Conservation (phyloP, 2,329 filamentous ascomycete species). For the Fusarium mundagurra region DNA sequence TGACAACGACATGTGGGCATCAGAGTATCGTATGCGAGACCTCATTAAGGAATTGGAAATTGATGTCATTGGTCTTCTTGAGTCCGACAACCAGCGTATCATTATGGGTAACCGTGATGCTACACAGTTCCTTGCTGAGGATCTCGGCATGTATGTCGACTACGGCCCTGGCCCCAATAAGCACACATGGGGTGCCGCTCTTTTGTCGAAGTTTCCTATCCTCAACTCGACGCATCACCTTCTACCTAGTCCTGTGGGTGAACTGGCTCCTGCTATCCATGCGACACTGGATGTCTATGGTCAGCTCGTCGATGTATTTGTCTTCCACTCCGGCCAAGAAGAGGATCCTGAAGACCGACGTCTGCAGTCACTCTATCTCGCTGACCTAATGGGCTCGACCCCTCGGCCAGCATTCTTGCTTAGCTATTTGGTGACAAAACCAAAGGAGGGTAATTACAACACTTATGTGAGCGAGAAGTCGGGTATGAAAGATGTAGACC, state of each 20-base stretch:
- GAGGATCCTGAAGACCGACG: slow-evolving; percentile 93
- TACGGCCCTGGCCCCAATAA: slow-evolving; percentile 98
- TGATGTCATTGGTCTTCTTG: slow-evolving; percentile 95
- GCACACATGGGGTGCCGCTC: slow-evolving; percentile 94
- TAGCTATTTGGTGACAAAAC: slow-evolving; percentile 91
- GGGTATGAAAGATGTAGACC: slow-evolving; percentile 95
- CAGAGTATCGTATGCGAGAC: slow-evolving; percentile 92
- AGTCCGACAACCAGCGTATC: slow-evolving; percentile 93
- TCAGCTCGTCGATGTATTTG: slow-evolving; percentile 88
- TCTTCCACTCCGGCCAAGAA: slow-evolving; percentile 98
- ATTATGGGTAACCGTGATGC: slow-evolving; percentile 99
- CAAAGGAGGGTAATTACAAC: slow-evolving; percentile 93
- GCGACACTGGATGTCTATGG: slow-evolving; percentile 96
- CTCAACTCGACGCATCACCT: slow-evolving; percentile 96
- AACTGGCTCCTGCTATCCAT: slow-evolving; percentile 94
- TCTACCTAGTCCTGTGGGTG: slow-evolving; percentile 90
- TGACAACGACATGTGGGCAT: slow-evolving; percentile 99
- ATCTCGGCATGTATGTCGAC: slow-evolving; percentile 98
- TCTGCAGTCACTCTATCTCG: slow-evolving; percentile 85
- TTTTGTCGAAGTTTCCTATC: slow-evolving; percentile 97
- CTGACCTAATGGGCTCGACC: slow-evolving; percentile 86
- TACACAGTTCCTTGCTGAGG: slow-evolving; percentile 93
- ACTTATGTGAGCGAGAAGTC: slow-evolving; percentile 88
- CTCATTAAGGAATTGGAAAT: slow-evolving; percentile 92
- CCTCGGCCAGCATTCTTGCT: slow-evolving; percentile 84